Base-by-base conservation (phyloP, 2,329 filamentous ascomycete genomes). In the Elsinoe australis region DNA sequence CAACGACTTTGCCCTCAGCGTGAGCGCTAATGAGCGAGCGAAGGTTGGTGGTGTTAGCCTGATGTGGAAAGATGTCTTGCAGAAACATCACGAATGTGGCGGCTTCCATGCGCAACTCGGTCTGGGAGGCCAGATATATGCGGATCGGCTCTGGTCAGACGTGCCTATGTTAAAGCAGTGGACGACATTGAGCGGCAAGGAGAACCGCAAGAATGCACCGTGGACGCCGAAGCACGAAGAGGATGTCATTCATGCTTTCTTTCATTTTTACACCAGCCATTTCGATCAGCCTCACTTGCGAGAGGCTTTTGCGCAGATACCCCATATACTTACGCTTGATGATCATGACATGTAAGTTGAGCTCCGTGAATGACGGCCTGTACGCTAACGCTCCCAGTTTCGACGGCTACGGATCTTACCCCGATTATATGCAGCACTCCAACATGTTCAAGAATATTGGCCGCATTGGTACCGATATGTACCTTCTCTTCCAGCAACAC, bases 391-490 rank as follows among this genome's bases (percentile, higher is more conserved):
- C 4, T 28, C 15, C 1, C 53, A 94, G 87, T 51, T 98, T 98
- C 58, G 92, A 98, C 61, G 92, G 92, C 19, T 98, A 92, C 58
- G 92, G 92, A 22, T 95, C 88, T 1, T 98, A 96, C 60, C 92
- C 92, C 0, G 88, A 95, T 53, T 94, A 96, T 63, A 96, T 98
- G 90, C 92, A 98, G 62, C 86, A 86, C 56, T 95, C 88, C 14
- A 84, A 94, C 55, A 88, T 96, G 70, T 96, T 98, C 73, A 95
- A 94, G 69, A 96, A 96, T 62, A 94, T 96, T 60, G 92, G 92
- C 18, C 81, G 92, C 29, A 83, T 98, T 53, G 92, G 88, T 17
- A 89, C 94, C 49, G 88, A 96, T 57, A 95, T 95, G 89, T 98
- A 96, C 62, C 75, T 98, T 28, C 77, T 98, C 5, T 98, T 98